A percentile compares a stretch with the other conserved stretches of the same genome.
Evolutionary conservation across 2,329 filamentous ascomycete species (phyloP).

Genomic region (Talaromyces marneffei): DNA sequence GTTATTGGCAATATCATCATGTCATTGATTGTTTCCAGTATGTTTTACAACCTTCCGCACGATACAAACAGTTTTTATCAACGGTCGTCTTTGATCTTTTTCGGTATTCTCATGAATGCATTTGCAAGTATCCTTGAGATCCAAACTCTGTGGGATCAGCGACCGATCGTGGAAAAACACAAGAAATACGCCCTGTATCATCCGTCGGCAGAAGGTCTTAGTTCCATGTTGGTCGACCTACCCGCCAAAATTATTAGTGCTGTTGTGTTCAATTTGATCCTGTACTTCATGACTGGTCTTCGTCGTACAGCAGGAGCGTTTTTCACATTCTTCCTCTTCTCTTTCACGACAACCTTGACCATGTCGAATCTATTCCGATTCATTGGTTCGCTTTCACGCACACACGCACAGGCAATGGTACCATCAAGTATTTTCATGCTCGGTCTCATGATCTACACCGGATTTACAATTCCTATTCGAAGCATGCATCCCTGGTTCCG

Average conservation of each 20-base stretch:
- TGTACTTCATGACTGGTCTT: slow-evolving; percentile 86
- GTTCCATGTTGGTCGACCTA: slow-evolving; percentile 79
- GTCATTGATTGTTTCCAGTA: slow-evolving; percentile 70
- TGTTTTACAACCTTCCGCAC: slow-evolving; percentile 69
- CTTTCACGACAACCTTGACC: slow-evolving; percentile 64
- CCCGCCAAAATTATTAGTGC: slow-evolving; percentile 72
- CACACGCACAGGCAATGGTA: slow-evolving; percentile 54
- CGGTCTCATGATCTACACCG: slow-evolving; percentile 45
- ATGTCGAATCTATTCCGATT: slow-evolving; percentile 87
- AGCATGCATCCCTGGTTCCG: slow-evolving; percentile 74
- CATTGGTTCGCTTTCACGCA: slow-evolving; percentile 68
- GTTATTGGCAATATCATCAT: slow-evolving; percentile 65
- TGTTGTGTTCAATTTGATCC: slow-evolving; percentile 68
- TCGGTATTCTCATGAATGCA: slow-evolving; percentile 80
- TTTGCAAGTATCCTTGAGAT: slow-evolving; percentile 80
- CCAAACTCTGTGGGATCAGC: slow-evolving; percentile 77
- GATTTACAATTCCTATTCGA: slow-evolving; percentile 39
- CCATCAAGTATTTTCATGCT: slow-evolving; percentile 49
- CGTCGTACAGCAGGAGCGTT: slow-evolving; percentile 67
- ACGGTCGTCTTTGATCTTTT: slow-evolving; percentile 76
- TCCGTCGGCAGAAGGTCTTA: slow-evolving; percentile 79
- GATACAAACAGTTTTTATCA: slow-evolving; percentile 70
- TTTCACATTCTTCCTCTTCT: slow-evolving; percentile 79
- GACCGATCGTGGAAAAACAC: slow-evolving; percentile 89
- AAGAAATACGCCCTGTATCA: slow-evolving; percentile 84